Conservation (phyloP, 257 asterid genomes). For the Schizonepeta tenuifolia region DNA sequence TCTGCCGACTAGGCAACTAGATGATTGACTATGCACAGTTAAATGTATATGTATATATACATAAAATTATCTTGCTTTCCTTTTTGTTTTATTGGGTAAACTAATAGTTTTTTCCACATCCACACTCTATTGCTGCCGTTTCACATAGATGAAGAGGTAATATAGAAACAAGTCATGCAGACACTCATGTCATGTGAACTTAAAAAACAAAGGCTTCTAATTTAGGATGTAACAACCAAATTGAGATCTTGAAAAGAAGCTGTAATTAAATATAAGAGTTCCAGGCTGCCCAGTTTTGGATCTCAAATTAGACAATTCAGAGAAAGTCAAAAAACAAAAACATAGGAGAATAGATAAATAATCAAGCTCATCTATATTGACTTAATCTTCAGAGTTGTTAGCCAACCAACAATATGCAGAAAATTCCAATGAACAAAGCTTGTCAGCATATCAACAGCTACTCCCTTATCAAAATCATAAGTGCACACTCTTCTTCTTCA, state of each 20-base stretch:
- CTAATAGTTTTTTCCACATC: not conserved
- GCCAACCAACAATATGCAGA: constrained; percentile 19
- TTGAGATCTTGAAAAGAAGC: constrained; percentile 3
- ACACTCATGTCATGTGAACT: constrained; percentile 6
- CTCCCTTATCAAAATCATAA: constrained; percentile 15
- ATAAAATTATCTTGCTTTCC: not conserved
- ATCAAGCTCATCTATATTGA: constrained; percentile 30
- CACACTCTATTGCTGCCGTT: constrained; percentile 27
- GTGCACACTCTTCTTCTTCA: constrained; percentile 10
- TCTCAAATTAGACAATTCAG: constrained; percentile 21
- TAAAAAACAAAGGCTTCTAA: not conserved
- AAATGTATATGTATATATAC: not conserved
- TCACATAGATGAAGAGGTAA: constrained; percentile 32
- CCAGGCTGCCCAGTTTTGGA: constrained; percentile 6
- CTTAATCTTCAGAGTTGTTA: constrained; percentile 21
- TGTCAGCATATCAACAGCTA: constrained; percentile 34
- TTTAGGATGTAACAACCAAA: constrained; percentile 15
- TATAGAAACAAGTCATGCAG: constrained; percentile 15
- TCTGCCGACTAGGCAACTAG: not conserved
- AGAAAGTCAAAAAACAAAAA: constrained; percentile 7
- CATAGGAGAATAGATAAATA: not conserved
- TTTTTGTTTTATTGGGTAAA: constrained; percentile 7
- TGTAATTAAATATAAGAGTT: constrained; percentile 6
- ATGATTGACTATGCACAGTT: not conserved
- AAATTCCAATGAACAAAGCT: constrained; percentile 13